These are phyloP conservation scores for Oidiodendron maius DNA, from an alignment of 495 filamentous ascomycete species.

Conservation along the genomic window DNA sequence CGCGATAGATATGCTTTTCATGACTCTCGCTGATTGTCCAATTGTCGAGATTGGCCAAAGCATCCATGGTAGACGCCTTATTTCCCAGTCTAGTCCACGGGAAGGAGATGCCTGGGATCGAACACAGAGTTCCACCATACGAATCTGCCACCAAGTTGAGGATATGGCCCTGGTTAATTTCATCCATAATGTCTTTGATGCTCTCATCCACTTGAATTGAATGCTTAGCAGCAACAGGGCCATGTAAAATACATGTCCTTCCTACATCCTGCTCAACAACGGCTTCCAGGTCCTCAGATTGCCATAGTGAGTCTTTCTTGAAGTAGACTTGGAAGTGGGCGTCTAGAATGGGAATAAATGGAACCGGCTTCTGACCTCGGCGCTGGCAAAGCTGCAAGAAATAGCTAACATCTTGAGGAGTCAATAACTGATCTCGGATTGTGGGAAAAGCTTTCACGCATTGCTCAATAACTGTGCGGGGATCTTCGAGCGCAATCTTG, in stretches of 20 bases:
- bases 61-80: neutral
- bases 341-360: conserved; percentile 86
- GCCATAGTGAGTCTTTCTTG: conserved; percentile 99
- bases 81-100: neutral
- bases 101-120: neutral
- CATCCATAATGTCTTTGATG: conserved; percentile 81
- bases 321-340: conserved; percentile 95
- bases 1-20: neutral
- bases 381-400: conserved; percentile 85
- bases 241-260: conserved; percentile 87
- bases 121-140: neutral
- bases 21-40: neutral
- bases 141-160: neutral
- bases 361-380: conserved; percentile 86
- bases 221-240: conserved; percentile 85
- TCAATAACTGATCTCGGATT: conserved; percentile 77
- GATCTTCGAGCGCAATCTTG: conserved; percentile 60
- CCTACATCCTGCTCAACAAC: conserved; percentile 91
- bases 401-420: conserved; percentile 88
- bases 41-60: neutral
- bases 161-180: conserved; percentile 80
- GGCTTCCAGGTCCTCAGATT: conserved; percentile 90
- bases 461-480: conserved; percentile 63
- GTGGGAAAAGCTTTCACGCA: conserved; percentile 74
- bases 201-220: conserved; percentile 84